A percentile compares a stretch with the other conserved stretches of the same genome.
These are phyloP conservation scores for Termitomyces sp. DNA, from an alignment of 768 basidiomycete species.

Conservation along the genomic window DNA sequence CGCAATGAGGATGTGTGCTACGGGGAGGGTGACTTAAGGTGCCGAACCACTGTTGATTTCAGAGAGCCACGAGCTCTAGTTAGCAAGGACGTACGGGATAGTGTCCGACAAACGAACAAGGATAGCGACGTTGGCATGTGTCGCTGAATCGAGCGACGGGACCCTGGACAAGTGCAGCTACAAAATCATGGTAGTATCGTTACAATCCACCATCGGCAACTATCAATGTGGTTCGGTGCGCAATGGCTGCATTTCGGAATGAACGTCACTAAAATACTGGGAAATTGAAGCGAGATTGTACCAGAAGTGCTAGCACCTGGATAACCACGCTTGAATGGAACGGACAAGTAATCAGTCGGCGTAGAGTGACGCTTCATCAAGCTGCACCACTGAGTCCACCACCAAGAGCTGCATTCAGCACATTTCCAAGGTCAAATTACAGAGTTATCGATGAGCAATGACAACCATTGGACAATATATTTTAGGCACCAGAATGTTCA, in stretches of 20 bases:
- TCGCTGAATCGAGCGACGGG: slow-evolving; percentile 87
- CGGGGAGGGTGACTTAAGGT: slow-evolving; percentile 72
- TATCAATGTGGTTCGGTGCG: slow-evolving; percentile 76
- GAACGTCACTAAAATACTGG: slow-evolving; percentile 2
- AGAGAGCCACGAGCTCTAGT: neutral
- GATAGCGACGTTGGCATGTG: slow-evolving; percentile 88
- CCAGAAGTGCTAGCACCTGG: slow-evolving; percentile 88
- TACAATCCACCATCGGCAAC: slow-evolving; percentile 71
- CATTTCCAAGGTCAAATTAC: too few relatives aligned
- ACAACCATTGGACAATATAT: too few relatives aligned
- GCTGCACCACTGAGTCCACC: slow-evolving; percentile 90
- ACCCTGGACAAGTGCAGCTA: slow-evolving; percentile 82
- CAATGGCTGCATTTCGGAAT: slow-evolving; percentile 44
- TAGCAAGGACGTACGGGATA: slow-evolving; percentile 54
- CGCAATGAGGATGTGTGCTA: too few relatives aligned
- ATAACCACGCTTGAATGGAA: slow-evolving; percentile 78
- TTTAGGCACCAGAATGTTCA: too few relatives aligned
- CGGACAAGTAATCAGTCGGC: neutral
- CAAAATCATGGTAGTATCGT: slow-evolving; percentile 85
- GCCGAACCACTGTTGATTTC: slow-evolving; percentile 57
- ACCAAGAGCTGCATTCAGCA: slow-evolving; percentile 82
- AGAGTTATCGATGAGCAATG: too few relatives aligned
- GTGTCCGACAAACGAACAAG: slow-evolving; percentile 83
- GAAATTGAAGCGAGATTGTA: slow-evolving; percentile 9
- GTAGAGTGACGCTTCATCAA: slow-evolving; percentile 26